These are phyloP conservation scores for Phytophthora cactorum DNA, from an alignment of 352 stramenopile species.

Conservation along the genomic window DNA sequence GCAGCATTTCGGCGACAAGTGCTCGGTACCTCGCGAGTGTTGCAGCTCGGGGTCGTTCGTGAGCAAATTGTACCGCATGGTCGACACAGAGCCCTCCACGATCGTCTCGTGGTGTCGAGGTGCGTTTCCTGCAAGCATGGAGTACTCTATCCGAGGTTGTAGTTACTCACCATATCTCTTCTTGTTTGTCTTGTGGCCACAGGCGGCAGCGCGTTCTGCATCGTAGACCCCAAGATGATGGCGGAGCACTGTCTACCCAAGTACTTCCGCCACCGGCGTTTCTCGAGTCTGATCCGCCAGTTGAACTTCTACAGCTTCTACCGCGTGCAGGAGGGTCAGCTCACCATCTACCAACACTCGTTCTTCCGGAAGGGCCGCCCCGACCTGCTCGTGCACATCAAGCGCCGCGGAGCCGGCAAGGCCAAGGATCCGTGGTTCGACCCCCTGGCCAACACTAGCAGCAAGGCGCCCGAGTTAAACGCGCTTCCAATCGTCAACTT, in stretches of 20 bases:
- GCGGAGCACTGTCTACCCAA: conserved; percentile 89
- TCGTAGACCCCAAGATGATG: conserved; percentile 91
- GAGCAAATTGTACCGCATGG: conserved; percentile 87
- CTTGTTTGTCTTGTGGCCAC: conserved; percentile 6
- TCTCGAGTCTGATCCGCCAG: conserved; percentile 90
- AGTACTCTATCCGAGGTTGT: neutral
- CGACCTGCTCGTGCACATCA: conserved; percentile 85
- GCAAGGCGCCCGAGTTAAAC: conserved; percentile 19
- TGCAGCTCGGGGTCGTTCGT: conserved; percentile 83
- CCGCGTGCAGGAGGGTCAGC: conserved; percentile 85
- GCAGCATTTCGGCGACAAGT: conserved; percentile 50
- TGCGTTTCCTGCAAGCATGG: conserved; percentile 11
- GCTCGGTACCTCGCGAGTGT: conserved; percentile 45
- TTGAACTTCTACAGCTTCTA: conserved; percentile 95
- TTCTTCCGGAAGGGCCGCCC: conserved; percentile 85
- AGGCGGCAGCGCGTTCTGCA: conserved; percentile 91
- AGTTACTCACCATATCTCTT: conserved; percentile 1
- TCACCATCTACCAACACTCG: conserved; percentile 88
- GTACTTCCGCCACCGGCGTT: conserved; percentile 91
- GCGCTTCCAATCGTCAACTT: neutral
- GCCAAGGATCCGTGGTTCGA: conserved; percentile 89
- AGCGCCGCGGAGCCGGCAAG: conserved; percentile 81
- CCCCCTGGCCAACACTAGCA: conserved; percentile 51
- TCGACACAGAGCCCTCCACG: conserved; percentile 78
- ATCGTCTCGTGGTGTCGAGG: conserved; percentile 87